Evolutionary conservation across 306 rosid genomes (phyloP), one percentile per base, ranked within the genome.

Genomic region (Herpetospermum pedunculosum): DNA sequence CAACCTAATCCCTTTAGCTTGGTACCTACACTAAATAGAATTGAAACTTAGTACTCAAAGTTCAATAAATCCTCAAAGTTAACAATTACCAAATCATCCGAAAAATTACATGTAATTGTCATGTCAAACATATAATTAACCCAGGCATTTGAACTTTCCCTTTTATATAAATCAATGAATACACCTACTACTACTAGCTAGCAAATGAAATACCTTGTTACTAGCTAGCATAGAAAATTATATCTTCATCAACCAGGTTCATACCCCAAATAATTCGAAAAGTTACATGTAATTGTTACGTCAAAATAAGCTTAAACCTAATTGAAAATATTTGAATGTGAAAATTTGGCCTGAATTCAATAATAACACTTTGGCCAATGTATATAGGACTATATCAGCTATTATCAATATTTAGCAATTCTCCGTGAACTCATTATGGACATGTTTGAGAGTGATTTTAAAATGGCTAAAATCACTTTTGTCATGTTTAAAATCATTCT

Each of bases 1-100:
- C 83, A 90, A 80, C 80, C 98, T 92, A 75, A 92, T 88, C 34
- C 98, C 98, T 48, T 54, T 78, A 75, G 97, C 93, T 81, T 81
- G 86, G 87, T 90, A 92, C 83, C 98, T 90, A 70, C 74, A 46
- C 57, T 70, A 46, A 70, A 44, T 47, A 70, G 57, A 32, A 25
- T 28, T 16, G 16, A 28, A 43, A 70, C 57, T 70, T 15, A 46
- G 57, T 46, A 70, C 74, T 70, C 37, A 41, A 35, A 65, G 34
- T 65, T 62, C 44, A 62, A 65, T 41, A 43, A 60, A 13, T 68
- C 14, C 54, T 68, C 25, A 44, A 64, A 8, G 16, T 35, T 23
- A 5, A 64, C 32, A 4, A 35, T 11, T 40, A 64, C 30, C 15
- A 37, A 64, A 21, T n/a, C 37, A 64, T 35, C 18, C 2, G 9